Evolutionary conservation across 1,284 basidiomycete species (phyloP).

Genomic region (Marasmius fiardii): DNA sequence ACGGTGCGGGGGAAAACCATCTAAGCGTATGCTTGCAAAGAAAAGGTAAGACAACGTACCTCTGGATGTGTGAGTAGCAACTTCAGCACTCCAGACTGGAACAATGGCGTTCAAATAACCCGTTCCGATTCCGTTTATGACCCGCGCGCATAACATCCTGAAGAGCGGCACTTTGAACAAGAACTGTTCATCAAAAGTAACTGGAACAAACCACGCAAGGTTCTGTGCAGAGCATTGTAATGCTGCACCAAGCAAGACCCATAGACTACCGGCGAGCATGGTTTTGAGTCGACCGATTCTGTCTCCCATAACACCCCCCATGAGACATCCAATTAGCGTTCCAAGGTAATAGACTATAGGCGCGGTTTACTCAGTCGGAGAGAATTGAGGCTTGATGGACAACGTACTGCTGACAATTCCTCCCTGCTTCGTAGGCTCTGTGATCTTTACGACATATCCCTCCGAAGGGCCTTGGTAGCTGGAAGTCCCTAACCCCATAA

Average conservation of each 20-base stretch:
- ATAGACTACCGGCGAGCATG: slow-evolving; percentile 37
- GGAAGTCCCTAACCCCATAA: slow-evolving; percentile 39
- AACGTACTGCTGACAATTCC: slow-evolving; percentile 44
- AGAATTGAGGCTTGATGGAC: not conserved
- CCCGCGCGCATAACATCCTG: slow-evolving; percentile 49
- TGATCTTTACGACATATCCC: slow-evolving; percentile 46
- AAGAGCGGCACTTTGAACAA: not conserved
- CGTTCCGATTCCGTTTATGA: slow-evolving; percentile 51
- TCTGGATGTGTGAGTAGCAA: slow-evolving; percentile 42
- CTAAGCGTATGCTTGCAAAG: not conserved
- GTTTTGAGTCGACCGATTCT: slow-evolving; percentile 44
- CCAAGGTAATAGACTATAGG: slow-evolving; percentile 42
- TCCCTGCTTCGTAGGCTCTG: slow-evolving; percentile 46
- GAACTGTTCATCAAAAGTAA: not conserved
- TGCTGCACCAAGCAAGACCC: slow-evolving; percentile 45
- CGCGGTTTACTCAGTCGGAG: not conserved
- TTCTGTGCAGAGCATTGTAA: slow-evolving; percentile 51
- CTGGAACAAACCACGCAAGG: slow-evolving; percentile 35
- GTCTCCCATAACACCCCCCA: slow-evolving; percentile 35
- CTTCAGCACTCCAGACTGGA: slow-evolving; percentile 49
- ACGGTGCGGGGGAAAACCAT: not conserved
- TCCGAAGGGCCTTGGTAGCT: slow-evolving; percentile 39
- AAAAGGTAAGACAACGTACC: slow-evolving; percentile 22
- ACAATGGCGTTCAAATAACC: slow-evolving; percentile 51
- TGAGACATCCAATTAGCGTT: slow-evolving; percentile 45